Base-by-base conservation (phyloP, 805 yeast species). In the Lipomyces japonicus region DNA sequence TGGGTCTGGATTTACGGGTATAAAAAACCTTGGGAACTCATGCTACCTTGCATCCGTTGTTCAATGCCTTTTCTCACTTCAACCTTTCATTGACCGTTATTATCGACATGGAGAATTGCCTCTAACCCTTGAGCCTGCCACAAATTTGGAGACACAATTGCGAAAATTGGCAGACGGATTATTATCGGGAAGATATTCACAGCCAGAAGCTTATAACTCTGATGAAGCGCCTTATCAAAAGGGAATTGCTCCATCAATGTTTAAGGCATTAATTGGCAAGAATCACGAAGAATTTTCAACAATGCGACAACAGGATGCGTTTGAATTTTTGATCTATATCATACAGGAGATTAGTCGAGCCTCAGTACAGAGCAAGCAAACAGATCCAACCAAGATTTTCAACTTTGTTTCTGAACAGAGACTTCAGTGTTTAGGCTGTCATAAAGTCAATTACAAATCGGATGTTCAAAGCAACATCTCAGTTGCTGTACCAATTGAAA, bases 271-370 rank as follows among this genome's bases (percentile, higher is more conserved):
- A 23, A 73, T 93, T 45, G 96, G 96, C 2, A 76, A 76, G 44
- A 79, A 79, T 32, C 95, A 93, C 65, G 73, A 74, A 16, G 98
- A 93, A 62, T 93, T 93, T 61, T 74, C 82, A 39, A 82, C 95
- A 0, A 86, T 82, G 75, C 79, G 81, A 59, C 99, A 93, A 65
- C 98, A 93, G 66, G 99, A 93, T 71, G 93, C 97, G 0, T 85
- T 82, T 71, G 98, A 93, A 66, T 93, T 89, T 63, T 77, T 89
- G 68, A 68, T 79, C 3, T 84, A 81, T 63, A 66, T 91, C 6
- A 62, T 82, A 25, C 84, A 82, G 48, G 75, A 78, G 55, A 66
- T 89, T 24, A 48, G 53, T 28, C 58, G 58, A 7, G 53, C 59
- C 16, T 49, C 45, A 23, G 50, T 45, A 23, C 48, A 44, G 10